Evolutionary conservation across 2,329 filamentous ascomycete species (phyloP).

Genomic region (Cercospora sesami): DNA sequence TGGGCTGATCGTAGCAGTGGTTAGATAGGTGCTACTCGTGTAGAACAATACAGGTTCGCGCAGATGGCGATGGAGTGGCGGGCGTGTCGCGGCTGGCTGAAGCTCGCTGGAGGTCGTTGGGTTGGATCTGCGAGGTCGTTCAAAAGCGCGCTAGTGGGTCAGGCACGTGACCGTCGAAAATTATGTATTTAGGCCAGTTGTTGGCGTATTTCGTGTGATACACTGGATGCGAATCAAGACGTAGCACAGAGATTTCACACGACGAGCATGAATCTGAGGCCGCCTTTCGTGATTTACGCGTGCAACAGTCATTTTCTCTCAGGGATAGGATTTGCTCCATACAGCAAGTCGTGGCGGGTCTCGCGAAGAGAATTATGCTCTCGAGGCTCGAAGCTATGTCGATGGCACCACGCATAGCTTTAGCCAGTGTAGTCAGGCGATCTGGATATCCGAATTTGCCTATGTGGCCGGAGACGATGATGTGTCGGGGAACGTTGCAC

Average conservation of each 20-base stretch:
- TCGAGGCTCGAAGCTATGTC: neutral
- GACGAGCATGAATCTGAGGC: neutral
- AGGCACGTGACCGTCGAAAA: neutral
- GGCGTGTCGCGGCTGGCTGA: neutral
- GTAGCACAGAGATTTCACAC: neutral
- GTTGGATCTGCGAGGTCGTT: neutral
- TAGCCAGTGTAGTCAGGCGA: neutral
- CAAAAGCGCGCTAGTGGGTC: neutral
- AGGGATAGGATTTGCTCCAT: neutral
- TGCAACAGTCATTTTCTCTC: neutral
- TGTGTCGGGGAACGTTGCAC: neutral
- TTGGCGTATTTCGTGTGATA: neutral
- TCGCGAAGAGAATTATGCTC: neutral
- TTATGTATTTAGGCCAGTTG: neutral
- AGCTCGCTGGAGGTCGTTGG: neutral
- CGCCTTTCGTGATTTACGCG: neutral
- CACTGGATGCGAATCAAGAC: neutral
- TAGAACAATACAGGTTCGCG: constrained; percentile 2
- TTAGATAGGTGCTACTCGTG: neutral
- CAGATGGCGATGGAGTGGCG: neutral
- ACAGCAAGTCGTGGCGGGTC: neutral
- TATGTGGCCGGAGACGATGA: neutral
- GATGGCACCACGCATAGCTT: neutral
- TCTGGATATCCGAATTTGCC: neutral
- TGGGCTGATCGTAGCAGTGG: neutral